Conservation (phyloP, 108 stramenopile genomes). For the Cyclotella choctawhatcheeana region DNA sequence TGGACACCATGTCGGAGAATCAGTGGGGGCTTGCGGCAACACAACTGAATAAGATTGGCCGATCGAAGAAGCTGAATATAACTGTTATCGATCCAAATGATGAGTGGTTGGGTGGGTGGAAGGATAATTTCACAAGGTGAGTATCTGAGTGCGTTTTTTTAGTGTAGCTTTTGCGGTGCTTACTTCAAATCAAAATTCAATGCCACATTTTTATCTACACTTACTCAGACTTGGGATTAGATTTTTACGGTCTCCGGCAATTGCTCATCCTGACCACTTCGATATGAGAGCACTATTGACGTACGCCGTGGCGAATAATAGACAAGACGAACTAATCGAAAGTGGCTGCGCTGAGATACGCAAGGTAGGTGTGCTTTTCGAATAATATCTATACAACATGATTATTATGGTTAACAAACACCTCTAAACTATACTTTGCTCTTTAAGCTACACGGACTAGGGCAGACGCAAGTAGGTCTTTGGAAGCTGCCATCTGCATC, state of each 20-base stretch:
- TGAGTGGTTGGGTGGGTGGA: conserved; percentile 60
- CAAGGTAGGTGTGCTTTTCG: neutral
- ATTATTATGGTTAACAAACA: too few relatives aligned
- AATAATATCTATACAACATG: neutral
- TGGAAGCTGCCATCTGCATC: conserved; percentile 70
- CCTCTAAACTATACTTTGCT: too few relatives aligned
- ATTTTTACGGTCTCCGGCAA: conserved; percentile 66
- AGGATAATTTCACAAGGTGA: conserved; percentile 52
- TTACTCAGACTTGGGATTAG: conserved; percentile 50
- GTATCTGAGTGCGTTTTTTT: neutral
- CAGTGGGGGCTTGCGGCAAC: conserved; percentile 10
- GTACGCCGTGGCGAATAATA: conserved; percentile 55
- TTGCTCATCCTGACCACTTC: conserved; percentile 76
- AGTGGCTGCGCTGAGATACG: conserved; percentile 51
- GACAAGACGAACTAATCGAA: conserved; percentile 65
- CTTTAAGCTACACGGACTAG: conserved; percentile 36
- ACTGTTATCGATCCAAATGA: conserved; percentile 62
- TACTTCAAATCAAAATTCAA: too few relatives aligned
- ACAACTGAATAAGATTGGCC: neutral
- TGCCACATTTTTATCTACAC: neutral
- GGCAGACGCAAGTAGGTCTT: conserved; percentile 64
- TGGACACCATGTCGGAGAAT: conserved; percentile 40
- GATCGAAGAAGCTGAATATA: neutral
- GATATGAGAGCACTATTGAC: conserved; percentile 58
- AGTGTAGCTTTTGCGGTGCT: neutral